These are phyloP conservation scores for Aspergillus viridinutans DNA, from an alignment of 2,329 filamentous ascomycete genomes.

Conservation along the genomic window DNA sequence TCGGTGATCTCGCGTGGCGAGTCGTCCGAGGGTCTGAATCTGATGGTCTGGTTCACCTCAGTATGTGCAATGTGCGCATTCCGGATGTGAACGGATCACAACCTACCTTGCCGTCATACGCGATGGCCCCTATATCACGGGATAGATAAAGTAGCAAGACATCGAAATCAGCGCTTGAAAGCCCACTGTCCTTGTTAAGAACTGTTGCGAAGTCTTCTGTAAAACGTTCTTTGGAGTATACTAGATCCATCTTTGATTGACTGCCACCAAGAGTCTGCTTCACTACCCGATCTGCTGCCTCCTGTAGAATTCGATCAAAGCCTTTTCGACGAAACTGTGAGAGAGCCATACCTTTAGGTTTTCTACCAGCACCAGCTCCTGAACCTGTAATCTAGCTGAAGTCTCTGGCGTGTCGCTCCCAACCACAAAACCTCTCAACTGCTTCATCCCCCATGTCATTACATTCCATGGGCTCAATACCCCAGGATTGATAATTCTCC, in stretches of 20 bases:
- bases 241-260: conserved; percentile 57
- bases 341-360: conserved; percentile 52
- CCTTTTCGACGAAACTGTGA: not conserved
- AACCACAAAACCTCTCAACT: conserved; percentile 57
- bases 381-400: conserved; percentile 33
- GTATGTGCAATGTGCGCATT: conserved; percentile 2
- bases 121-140: conserved; percentile 57
- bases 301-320: conserved; percentile 31
- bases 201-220: conserved; percentile 53
- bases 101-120: conserved; percentile 45
- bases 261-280: conserved; percentile 42
- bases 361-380: conserved; percentile 46
- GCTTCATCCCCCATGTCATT: conserved; percentile 69
- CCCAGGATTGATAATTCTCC: conserved; percentile 47
- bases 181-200: conserved; percentile 44
- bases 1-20: conserved; percentile 57
- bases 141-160: conserved; percentile 66
- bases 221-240: conserved; percentile 66
- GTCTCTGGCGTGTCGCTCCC: conserved; percentile 34
- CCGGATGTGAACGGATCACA: conserved; percentile 4
- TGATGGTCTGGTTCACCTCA: conserved; percentile 57
- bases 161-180: conserved; percentile 64
- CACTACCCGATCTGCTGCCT: conserved; percentile 53
- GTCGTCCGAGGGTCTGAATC: conserved; percentile 60
- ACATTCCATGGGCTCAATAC: conserved; percentile 62